Evolutionary conservation across 139 green algal species (phyloP), one percentile per base, ranked within the genome.

Genomic region (Closterium sp.): DNA sequence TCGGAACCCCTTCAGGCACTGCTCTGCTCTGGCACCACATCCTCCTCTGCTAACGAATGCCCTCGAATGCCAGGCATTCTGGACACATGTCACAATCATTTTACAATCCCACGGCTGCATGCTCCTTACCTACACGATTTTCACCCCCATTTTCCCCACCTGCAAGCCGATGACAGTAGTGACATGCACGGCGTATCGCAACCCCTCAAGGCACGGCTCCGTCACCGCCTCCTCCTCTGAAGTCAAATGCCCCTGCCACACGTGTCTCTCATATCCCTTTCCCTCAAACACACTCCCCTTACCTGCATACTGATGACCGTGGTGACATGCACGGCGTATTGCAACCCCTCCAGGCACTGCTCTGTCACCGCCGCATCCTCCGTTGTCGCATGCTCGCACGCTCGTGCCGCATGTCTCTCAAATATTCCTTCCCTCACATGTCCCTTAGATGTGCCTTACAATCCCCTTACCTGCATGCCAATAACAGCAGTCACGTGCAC

Each of bases 81-180:
- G n/a, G n/a, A n/a, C n/a, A n/a, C n/a, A n/a, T n/a, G n/a, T n/a
- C n/a, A n/a, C n/a, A n/a, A n/a, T n/a, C 98, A 93, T 91, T 96
- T 97, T 31, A n/a, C n/a, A n/a, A n/a, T n/a, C n/a, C n/a, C n/a
- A n/a, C n/a, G n/a, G n/a, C n/a, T n/a, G n/a, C n/a, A 55, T 55
- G 36, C 36, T 6, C 6, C 36, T 55, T 6, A 6, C 36, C 36
- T 55, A 6, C 36, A 55, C n/a, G n/a, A n/a, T n/a, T n/a, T n/a
- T n/a, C n/a, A n/a, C 36, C 36, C 36, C 36, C 36, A 55, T 6
- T 6, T 55, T n/a, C n/a, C 36, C 6, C 36, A 55, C 36, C 36
- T 91, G 89, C 96, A 99, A 98, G 85, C 95, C 93, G 83, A 99
- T 94, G 89, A 96, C 89, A 12, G 94, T 94, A 16, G 96, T 96